A percentile compares a stretch with the other conserved stretches of the same genome.
These are phyloP conservation scores for Bruguiera hainesii DNA, from an alignment of 441 rosid genomes.

Conservation along the genomic window DNA sequence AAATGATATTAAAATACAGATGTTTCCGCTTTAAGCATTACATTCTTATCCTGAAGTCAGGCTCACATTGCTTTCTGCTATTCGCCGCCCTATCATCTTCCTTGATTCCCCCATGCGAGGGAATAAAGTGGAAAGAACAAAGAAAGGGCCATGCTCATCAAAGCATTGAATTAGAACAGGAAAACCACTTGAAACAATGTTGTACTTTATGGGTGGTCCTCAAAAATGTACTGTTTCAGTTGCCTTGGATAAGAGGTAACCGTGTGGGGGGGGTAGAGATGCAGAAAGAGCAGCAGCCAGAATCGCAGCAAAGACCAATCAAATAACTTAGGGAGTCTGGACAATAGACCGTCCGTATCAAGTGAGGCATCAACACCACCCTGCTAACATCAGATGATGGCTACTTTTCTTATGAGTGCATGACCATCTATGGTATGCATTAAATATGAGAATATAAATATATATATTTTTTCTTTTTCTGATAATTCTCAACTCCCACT, in stretches of 20 bases:
- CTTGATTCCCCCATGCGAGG: conserved; percentile 7
- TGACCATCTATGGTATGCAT: no score
- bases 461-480: no score
- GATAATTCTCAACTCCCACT: no score
- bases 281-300: background rate
- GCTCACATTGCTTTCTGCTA: background rate
- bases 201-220: conserved; percentile 15
- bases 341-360: background rate
- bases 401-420: background rate
- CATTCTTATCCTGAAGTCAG: background rate
- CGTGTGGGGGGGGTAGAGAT: background rate
- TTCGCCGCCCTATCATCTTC: conserved; percentile 13
- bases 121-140: conserved; percentile 4
- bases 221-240: background rate
- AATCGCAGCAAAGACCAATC: background rate
- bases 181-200: background rate
- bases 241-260: conserved; percentile 27
- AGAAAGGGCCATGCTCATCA: background rate
- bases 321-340: background rate
- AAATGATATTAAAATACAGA: no score
- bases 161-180: background rate
- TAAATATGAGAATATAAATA: no score
- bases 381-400: background rate
- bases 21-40: background rate
- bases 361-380: conserved; percentile 5